A percentile compares a stretch with the other conserved stretches of the same genome.
Conservation (phyloP, 2,329 filamentous ascomycete species). For the Colletotrichum incanum region DNA sequence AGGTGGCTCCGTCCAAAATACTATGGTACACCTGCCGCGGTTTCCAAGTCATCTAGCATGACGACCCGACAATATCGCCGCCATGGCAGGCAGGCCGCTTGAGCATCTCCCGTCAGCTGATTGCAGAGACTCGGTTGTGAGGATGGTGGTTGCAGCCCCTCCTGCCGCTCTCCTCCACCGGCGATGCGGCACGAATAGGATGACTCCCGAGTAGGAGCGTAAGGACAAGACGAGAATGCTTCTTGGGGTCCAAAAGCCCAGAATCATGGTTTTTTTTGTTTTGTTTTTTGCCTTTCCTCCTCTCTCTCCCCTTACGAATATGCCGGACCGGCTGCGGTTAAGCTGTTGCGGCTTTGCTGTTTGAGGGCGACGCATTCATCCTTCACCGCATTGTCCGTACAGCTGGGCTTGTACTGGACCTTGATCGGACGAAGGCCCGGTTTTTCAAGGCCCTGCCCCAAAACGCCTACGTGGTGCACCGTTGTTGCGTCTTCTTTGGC, state of each 20-base stretch:
- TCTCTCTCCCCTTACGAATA: neutral
- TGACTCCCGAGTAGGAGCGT: slow-evolving; percentile 13
- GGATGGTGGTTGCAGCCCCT: slow-evolving; percentile 1
- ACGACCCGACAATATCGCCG: slow-evolving; percentile 3
- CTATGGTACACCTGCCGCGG: slow-evolving; percentile 2
- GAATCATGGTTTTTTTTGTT: neutral
- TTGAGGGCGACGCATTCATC: slow-evolving; percentile 11
- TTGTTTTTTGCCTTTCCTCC: neutral
- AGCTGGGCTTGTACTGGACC: slow-evolving; percentile 27
- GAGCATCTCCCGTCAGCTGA: slow-evolving; percentile 24
- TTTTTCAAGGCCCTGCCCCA: slow-evolving; percentile 30
- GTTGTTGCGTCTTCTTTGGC: slow-evolving; percentile 15
- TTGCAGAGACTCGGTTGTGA: slow-evolving; percentile 21
- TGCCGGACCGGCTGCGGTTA: neutral
- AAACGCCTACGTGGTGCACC: slow-evolving; percentile 33
- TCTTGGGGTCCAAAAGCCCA: slow-evolving; percentile 26
- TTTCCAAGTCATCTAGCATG: slow-evolving; percentile 30
- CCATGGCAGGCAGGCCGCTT: slow-evolving; percentile 8
- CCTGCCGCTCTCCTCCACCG: slow-evolving; percentile 3
- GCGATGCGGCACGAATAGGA: slow-evolving; percentile 29
- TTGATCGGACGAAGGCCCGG: slow-evolving; percentile 33
- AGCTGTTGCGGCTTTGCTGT: slow-evolving; percentile 1
- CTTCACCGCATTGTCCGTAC: slow-evolving; percentile 14
- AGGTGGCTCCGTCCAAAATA: slow-evolving; percentile 5
- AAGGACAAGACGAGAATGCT: slow-evolving; percentile 3